These are phyloP conservation scores for Beverwykella pulmonaria DNA, from an alignment of 495 filamentous ascomycete species.

Conservation along the genomic window DNA sequence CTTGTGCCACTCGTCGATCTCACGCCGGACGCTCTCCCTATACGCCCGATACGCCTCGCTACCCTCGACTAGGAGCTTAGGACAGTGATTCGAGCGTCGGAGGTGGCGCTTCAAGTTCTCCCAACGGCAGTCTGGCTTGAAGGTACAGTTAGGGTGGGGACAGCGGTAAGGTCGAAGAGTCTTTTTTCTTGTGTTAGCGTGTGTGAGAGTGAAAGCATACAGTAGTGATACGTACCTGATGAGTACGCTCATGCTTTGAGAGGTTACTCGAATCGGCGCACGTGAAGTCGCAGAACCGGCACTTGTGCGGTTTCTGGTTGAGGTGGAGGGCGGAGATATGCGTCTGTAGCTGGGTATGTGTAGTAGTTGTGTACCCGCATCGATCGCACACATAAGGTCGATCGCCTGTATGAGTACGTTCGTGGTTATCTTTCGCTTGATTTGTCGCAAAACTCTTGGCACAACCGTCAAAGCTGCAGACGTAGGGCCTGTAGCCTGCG, in stretches of 20 bases:
- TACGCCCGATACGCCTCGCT: conserved; percentile 22
- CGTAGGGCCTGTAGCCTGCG: conserved; percentile 32
- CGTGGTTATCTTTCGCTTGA: conserved; percentile 40
- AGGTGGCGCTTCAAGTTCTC: conserved; percentile 41
- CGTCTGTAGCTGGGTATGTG: conserved; percentile 36
- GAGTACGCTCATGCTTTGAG: conserved; percentile 38
- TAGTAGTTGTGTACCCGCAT: conserved; percentile 35
- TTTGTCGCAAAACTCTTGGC: conserved; percentile 37
- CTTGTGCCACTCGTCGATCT: conserved; percentile 30
- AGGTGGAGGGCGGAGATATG: conserved; percentile 33
- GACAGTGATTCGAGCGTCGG: conserved; percentile 28
- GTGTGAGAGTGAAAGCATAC: neutral
- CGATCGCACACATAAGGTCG: conserved; percentile 35
- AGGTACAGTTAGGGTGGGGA: conserved; percentile 33
- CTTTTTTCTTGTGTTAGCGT: conserved; percentile 10
- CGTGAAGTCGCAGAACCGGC: conserved; percentile 31
- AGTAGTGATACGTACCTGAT: conserved; percentile 15
- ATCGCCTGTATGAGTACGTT: conserved; percentile 36
- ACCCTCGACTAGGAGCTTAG: conserved; percentile 28
- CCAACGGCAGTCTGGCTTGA: conserved; percentile 39
- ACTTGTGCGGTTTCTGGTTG: conserved; percentile 31
- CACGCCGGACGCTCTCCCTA: conserved; percentile 24
- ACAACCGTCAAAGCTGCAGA: conserved; percentile 31
- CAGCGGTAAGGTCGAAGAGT: conserved; percentile 34
- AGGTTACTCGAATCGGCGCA: conserved; percentile 37